A percentile compares a stretch with the other conserved stretches of the same genome.
Evolutionary conservation across 345 rosid species (phyloP).

Genomic region (Eutrema heterophyllum): DNA sequence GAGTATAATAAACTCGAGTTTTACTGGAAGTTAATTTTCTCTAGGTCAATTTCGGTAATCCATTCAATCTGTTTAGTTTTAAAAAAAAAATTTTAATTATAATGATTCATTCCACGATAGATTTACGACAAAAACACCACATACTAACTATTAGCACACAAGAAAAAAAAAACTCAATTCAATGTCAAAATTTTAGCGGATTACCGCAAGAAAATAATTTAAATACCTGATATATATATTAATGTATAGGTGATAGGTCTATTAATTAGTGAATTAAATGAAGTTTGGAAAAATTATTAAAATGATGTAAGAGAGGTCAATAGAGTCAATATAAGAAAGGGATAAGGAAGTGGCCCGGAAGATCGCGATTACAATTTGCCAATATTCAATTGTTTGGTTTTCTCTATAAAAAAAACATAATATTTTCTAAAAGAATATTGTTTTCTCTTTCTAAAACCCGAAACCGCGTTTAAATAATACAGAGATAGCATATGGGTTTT

Average conservation of each 20-base stretch:
- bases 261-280: neutral
- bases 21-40: neutral
- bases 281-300: neutral
- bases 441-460: neutral
- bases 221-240: neutral
- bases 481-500: slow-evolving; percentile 12
- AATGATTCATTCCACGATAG: neutral
- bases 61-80: neutral
- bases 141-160: neutral
- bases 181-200: neutral
- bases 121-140: neutral
- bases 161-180: neutral
- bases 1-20: neutral
- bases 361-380: neutral
- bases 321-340: neutral
- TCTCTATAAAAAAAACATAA: too few relatives aligned
- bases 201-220: neutral
- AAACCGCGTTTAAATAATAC: slow-evolving; percentile 31
- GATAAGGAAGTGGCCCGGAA: slow-evolving; percentile 11
- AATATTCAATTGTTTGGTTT: neutral
- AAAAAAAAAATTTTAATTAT: neutral
- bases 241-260: neutral
- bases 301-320: neutral
- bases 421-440: neutral
- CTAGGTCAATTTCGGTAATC: neutral